Base-by-base conservation (phyloP, 768 basidiomycete species). In the Mycena vulgaris region DNA sequence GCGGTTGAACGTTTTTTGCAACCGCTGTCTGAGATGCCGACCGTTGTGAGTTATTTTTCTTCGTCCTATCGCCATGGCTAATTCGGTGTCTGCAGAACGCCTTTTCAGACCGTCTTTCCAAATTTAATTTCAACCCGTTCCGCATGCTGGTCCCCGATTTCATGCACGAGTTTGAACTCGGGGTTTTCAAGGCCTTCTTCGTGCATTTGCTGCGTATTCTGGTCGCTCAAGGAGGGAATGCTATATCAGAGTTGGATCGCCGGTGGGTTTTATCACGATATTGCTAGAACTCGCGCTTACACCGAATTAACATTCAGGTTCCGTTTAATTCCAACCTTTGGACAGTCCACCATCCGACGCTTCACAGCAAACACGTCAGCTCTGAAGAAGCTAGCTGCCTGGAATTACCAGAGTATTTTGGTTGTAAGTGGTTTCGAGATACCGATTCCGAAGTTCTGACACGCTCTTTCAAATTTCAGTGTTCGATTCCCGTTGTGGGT, bases 121-220 rank as follows among this genome's bases (percentile, higher is more conserved):
- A 64, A 2, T 31, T 78, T 6, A 75, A 73, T 0, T 78, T 78
- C 35, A 69, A 82, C 39, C 31, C 79, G 2, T 82, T 71, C 55
- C 23, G 1, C 0, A 75, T 80, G 17, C 75, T 85, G 0, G 72
- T 79, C 0, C 75, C 78, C 0, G 82, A 87, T 58, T 69, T 86
- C 17, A 56, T 87, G 65, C 85, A 86, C 39, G 82, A 86, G 42
- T 78, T 83, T 37, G 82, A 86, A 57, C 70, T 85, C 0, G 84
- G 86, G 0, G 74, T 81, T 0, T 85, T 83, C 78, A 84, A 84
- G 57, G 52, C 67, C 0, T 40, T 85, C 0, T 78, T 86, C 37
- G 78, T 71, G 1, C 85, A 87, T 33, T 71, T 86, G 0, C 63
- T 86, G 0, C 74, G 78, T 2, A 74, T 86, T 2, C 53, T 85